Conservation (phyloP, 2,329 filamentous ascomycete genomes). For the Nemania diffusa region DNA sequence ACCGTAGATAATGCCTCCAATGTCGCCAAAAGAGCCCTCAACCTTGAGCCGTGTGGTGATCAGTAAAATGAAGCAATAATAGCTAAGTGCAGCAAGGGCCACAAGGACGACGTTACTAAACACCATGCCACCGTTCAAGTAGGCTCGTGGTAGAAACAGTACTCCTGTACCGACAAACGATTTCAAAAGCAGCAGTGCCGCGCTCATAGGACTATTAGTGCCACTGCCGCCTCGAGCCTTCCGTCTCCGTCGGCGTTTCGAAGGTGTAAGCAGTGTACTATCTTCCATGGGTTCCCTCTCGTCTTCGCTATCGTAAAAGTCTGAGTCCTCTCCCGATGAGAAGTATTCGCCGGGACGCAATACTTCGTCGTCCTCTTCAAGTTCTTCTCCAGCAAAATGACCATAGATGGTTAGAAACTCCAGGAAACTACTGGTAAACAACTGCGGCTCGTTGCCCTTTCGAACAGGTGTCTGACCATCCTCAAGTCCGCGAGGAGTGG, state of each 20-base stretch:
- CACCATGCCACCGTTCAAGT: slow-evolving; percentile 95
- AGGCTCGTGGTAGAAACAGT: slow-evolving; percentile 90
- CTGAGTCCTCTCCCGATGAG: slow-evolving; percentile 76
- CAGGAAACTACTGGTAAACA: slow-evolving; percentile 92
- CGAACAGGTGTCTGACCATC: slow-evolving; percentile 51
- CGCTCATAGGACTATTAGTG: slow-evolving; percentile 80
- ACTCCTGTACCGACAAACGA: slow-evolving; percentile 98
- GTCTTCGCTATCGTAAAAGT: slow-evolving; percentile 67
- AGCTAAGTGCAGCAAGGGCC: slow-evolving; percentile 84
- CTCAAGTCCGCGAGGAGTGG: slow-evolving; percentile 54
- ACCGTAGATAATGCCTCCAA: slow-evolving; percentile 91
- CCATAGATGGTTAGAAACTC: slow-evolving; percentile 96
- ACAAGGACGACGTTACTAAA: slow-evolving; percentile 95
- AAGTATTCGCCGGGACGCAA: slow-evolving; percentile 92
- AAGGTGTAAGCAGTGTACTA: slow-evolving; percentile 83
- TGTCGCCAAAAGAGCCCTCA: slow-evolving; percentile 96
- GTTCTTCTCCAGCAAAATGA: slow-evolving; percentile 95
- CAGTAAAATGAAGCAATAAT: slow-evolving; percentile 96
- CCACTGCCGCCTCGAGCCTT: slow-evolving; percentile 79
- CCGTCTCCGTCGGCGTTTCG: slow-evolving; percentile 77
- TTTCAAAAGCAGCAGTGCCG: slow-evolving; percentile 88
- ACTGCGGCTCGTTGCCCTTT: slow-evolving; percentile 61
- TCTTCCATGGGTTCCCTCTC: slow-evolving; percentile 86
- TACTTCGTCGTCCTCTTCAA: slow-evolving; percentile 95
- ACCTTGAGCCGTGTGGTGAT: slow-evolving; percentile 87